These are phyloP conservation scores for Entoloma clypeatum DNA, from an alignment of 1,284 basidiomycete species.

Conservation along the genomic window DNA sequence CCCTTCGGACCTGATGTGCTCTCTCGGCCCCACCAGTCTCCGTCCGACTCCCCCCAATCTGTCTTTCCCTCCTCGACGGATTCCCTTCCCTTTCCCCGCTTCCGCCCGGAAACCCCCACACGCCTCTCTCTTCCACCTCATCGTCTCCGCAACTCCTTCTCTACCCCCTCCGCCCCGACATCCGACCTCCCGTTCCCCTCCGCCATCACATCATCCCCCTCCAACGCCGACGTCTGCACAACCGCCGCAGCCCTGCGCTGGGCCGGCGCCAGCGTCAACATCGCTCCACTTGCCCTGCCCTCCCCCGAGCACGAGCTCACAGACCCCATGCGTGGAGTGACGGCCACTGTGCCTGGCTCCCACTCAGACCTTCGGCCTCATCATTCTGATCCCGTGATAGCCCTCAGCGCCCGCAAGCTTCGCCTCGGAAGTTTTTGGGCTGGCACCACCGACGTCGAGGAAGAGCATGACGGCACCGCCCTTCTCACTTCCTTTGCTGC, in stretches of 20 bases:
- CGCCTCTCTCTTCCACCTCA: no score
- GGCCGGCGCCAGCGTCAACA: conserved; percentile 70
- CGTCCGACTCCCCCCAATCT: no score
- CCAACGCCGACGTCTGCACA: conserved; percentile 54
- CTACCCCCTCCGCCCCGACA: no score
- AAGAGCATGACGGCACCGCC: conserved; percentile 14
- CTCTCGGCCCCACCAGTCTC: no score
- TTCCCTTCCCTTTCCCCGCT: no score
- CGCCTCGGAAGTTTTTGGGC: conserved; percentile 70
- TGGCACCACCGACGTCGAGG: conserved; percentile 45
- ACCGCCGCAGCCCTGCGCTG: conserved; percentile 82
- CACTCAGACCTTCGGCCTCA: conserved; percentile 33
- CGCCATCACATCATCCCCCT: no score
- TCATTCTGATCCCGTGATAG: conserved; percentile 35
- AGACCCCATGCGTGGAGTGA: conserved; percentile 76
- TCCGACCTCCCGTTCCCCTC: no score
- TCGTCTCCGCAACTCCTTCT: no score
- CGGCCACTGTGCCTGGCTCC: conserved; percentile 63
- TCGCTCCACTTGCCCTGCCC: conserved; percentile 77
- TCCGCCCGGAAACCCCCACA: no score
- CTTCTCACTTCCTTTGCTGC: no score
- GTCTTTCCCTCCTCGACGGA: no score
- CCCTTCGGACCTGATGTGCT: no score
- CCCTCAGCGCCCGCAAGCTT: conserved; percentile 49
- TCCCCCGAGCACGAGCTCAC: conserved; percentile 85